A percentile compares a stretch with the other conserved stretches of the same genome.
These are phyloP conservation scores for Silene noctiflora DNA, from an alignment of 179 eudicot species.

Conservation along the genomic window DNA sequence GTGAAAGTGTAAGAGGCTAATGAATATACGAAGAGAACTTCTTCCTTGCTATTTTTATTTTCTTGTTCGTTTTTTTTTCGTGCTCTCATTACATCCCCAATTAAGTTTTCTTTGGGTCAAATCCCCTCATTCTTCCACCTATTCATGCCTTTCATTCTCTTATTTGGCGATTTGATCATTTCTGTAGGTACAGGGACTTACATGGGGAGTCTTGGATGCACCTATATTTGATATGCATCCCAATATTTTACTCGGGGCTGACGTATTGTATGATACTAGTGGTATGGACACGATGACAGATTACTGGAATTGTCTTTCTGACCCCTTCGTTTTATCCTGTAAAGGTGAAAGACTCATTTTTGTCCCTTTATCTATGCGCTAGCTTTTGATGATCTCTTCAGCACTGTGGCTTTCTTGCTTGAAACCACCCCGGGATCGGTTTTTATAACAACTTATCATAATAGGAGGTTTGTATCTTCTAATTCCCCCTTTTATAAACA, in stretches of 20 bases:
- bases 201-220: constrained; percentile 90
- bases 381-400: constrained; percentile 91
- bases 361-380: constrained; percentile 14
- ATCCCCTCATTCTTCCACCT: background rate
- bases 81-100: background rate
- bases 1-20: background rate
- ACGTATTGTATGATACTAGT: constrained; percentile 71
- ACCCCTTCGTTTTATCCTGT: background rate
- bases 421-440: constrained; percentile 65
- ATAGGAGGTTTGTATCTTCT: constrained; percentile 56
- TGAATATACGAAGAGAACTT: background rate
- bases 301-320: background rate
- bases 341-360: constrained; percentile 1
- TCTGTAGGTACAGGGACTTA: constrained; percentile 68
- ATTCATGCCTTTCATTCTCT: background rate
- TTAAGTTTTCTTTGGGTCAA: background rate
- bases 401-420: constrained; percentile 84
- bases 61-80: background rate
- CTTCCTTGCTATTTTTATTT: background rate
- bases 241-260: constrained; percentile 81
- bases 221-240: constrained; percentile 55
- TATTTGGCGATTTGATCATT: constrained; percentile 6
- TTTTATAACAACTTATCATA: constrained; percentile 84
- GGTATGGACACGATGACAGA: constrained; percentile 36
- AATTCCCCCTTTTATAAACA: background rate